phyloP scores from a whole-genome alignment of 257 asterid species.

The Solanum chiquidenum region DNA sequence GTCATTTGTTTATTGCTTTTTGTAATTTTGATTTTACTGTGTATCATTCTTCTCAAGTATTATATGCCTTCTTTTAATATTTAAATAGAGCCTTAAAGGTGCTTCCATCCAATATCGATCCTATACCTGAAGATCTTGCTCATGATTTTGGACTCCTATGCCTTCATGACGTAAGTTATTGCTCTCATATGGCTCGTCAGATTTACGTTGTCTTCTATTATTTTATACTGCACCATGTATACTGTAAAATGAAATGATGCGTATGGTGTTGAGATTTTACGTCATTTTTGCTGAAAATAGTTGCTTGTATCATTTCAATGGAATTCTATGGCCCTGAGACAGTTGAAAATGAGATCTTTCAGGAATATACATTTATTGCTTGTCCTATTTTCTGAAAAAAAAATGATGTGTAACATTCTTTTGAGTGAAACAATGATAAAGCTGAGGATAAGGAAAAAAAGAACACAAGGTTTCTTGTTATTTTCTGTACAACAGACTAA shows the following conservation, averaged over 20 bases:
- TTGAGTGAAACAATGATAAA: neutral
- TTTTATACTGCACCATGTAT: neutral
- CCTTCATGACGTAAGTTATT: conserved; percentile 61
- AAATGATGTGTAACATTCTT: neutral
- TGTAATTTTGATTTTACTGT: neutral
- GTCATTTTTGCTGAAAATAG: neutral
- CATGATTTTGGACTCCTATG: conserved; percentile 50
- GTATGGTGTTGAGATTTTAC: neutral
- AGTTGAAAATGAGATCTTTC: neutral
- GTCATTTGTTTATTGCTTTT: neutral
- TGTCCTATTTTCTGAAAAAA: neutral
- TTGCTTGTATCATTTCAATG: neutral
- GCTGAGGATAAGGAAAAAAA: neutral
- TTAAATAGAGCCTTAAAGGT: conserved; percentile 54
- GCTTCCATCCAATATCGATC: conserved; percentile 65
- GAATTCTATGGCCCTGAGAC: neutral
- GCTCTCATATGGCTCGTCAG: neutral
- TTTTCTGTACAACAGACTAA: neutral
- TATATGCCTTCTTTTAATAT: neutral
- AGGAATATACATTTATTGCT: neutral
- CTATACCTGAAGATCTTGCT: conserved; percentile 63
- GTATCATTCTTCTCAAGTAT: neutral
- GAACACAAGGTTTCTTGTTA: neutral
- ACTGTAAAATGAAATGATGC: neutral
- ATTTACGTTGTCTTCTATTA: neutral